Evolutionary conservation across 768 basidiomycete genomes (phyloP), one percentile per base, ranked within the genome.

Genomic region (Boletus speciosus): DNA sequence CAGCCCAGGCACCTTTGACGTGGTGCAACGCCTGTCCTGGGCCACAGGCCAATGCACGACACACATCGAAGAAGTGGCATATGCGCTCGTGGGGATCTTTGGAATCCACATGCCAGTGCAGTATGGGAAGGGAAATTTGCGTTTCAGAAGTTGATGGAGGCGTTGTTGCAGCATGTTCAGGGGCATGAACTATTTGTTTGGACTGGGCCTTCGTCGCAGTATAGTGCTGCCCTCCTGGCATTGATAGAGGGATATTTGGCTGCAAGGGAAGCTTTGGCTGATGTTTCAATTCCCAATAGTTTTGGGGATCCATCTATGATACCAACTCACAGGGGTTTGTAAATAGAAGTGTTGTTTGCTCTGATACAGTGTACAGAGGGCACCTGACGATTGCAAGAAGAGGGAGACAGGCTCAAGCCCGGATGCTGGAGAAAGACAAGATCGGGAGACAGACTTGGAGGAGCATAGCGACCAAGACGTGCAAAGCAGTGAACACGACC

Each of bases 121-220:
- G 12, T 68, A 66, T 29, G 64, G 66, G 64, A 66, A 34, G 66
- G 65, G 1, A 52, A 27, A 29, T 65, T 49, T 34, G 65, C 65
- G 4, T 66, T 66, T 43, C 53, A 56, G 42, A 61, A 63, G 42
- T 32, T 65, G 40, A 46, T 49, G 45, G 55, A 58, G 29, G 42
- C 56, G 4, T 19, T 57, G 31, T 37, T 57, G 43, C 43, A 39
- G 37, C 47, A 38, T 6, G 43, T 57, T 15, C 36, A 16, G 7
- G 34, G 14, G 4, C 27, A 54, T 27, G 55, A n/a, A 9, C 21
- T 55, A 37, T 43, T 56, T 12, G n/a, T 49, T 16, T 56, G 56
- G 56, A 56, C 54, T 4, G 54, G 56, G 6, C 42, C 44, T 23
- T 3, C 56, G 27, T 49, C 56, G 19, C 36, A 14, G 42, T 55